These are phyloP conservation scores for Monosporascus cannonballus DNA, from an alignment of 2,329 filamentous ascomycete species.

Conservation along the genomic window DNA sequence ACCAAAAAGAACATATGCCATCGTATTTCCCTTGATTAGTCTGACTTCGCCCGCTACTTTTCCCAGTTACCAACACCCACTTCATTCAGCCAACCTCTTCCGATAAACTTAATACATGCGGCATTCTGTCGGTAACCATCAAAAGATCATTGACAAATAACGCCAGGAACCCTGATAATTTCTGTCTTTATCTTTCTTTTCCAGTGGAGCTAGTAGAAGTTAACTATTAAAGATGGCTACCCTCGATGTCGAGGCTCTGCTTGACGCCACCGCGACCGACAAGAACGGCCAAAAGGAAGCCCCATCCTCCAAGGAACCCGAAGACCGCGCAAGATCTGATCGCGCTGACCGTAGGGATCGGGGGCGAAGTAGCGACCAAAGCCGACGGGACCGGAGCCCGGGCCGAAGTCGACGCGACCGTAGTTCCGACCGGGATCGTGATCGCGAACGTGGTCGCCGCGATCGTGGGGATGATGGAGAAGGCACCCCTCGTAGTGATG, in stretches of 20 bases:
- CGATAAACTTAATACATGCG: too few species aligned
- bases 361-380: slow-evolving; percentile 20
- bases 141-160: not conserved
- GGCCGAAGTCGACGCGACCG: slow-evolving; percentile 52
- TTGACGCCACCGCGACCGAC: slow-evolving; percentile 74
- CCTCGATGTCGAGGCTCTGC: slow-evolving; percentile 79
- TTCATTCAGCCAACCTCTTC: too few species aligned
- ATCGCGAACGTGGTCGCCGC: slow-evolving; percentile 50
- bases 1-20: too few species aligned
- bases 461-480: slow-evolving; percentile 53
- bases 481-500: slow-evolving; percentile 66
- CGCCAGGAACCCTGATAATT: too few species aligned
- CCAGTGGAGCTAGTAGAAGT: not conserved
- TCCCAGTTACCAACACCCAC: too few species aligned
- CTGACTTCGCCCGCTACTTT: too few species aligned
- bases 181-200: not conserved
- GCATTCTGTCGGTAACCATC: not conserved
- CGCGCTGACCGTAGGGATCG: slow-evolving; percentile 41
- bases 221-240: slow-evolving; percentile 35
- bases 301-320: slow-evolving; percentile 42
- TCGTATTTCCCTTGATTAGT: too few species aligned
- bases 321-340: slow-evolving; percentile 51
- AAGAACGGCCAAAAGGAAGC: slow-evolving; percentile 41
- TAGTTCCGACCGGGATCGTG: slow-evolving; percentile 46
- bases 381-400: slow-evolving; percentile 36